phyloP scores from a whole-genome alignment of 2,329 filamentous ascomycete species.

The Verticillium tricorpus region DNA sequence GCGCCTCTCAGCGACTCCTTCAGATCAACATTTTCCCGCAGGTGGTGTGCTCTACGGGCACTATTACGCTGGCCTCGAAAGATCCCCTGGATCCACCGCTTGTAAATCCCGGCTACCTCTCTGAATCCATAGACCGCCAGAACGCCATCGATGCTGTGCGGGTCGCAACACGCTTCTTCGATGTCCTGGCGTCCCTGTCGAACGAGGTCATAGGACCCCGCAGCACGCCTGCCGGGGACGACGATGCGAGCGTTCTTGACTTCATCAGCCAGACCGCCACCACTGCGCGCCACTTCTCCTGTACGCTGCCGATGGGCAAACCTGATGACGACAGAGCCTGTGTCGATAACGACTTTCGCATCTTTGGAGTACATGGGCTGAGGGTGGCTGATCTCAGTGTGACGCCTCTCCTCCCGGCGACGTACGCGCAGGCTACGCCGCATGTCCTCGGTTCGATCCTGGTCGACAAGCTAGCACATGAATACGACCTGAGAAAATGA shows the following conservation, averaged over 20 bases:
- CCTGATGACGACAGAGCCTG: slow-evolving; percentile 47
- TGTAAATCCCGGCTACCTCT: slow-evolving; percentile 23
- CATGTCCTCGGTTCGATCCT: not conserved
- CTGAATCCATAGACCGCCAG: slow-evolving; percentile 20
- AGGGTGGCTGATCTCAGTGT: slow-evolving; percentile 18
- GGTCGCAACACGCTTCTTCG: not conserved
- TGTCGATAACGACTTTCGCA: slow-evolving; percentile 32
- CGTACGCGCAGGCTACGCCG: not conserved
- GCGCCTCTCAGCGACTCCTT: not conserved
- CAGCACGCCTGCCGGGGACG: not conserved
- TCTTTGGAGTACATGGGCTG: slow-evolving; percentile 14
- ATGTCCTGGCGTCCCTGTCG: not conserved
- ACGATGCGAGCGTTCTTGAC: not conserved
- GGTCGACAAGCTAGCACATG: not conserved
- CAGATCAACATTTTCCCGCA: not conserved
- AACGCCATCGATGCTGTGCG: not conserved
- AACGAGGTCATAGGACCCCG: not conserved
- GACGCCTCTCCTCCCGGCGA: not conserved
- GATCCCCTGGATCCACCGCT: slow-evolving; percentile 12
- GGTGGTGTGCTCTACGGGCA: slow-evolving; percentile 17
- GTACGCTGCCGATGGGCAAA: slow-evolving; percentile 41
- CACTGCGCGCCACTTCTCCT: not conserved
- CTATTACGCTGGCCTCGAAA: slow-evolving; percentile 15
- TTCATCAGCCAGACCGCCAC: not conserved
- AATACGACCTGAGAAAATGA: not conserved